Evolutionary conservation across 768 basidiomycete genomes (phyloP), one percentile per base, ranked within the genome.

Genomic region (Amylocystis lapponica): DNA sequence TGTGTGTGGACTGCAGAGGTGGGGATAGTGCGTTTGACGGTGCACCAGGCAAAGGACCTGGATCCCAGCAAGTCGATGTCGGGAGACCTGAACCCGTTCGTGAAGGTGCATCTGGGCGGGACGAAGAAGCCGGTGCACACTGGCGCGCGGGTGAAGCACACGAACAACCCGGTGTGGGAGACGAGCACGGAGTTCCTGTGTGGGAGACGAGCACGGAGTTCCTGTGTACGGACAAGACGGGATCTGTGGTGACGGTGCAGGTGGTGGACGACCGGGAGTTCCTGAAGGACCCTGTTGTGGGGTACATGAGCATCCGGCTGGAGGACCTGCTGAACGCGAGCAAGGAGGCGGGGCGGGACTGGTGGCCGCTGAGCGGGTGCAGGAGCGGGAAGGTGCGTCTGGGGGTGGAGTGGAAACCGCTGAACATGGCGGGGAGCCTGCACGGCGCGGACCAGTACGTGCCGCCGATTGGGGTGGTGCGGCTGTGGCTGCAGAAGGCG

Each of bases 21-120:
- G 37, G 96, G 96, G 43, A 92, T 99, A 46, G 89, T 93, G 27
- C 92, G 96, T 41, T 70, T 98, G 39, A 83, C 80, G n/a, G 59
- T 98, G 32, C 96, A 98, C 54, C 94, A 98, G 66, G 94, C 91
- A 14, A 98, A 98, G 64, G 93, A 96, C 35, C 78, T 99, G 34
- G 93, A 97, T 52, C 61, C 70, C 16, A 70, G 68, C 43, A 86
- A 81, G 57, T 79, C 81, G 3, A 62, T 81, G 27, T 74, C 82
- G 2, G 78, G 83, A 27, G 86, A 88, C 46, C 71, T 95, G 55
- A 95, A 90, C 55, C 86, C 95, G 1, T 71, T 86, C 47, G 86
- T 81, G 31, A 81, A 81, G 57, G 72, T 97, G 32, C 83, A 72
- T 62, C 66, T 93, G 36, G 79, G 79, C 22, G 60, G 66, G 38